Evolutionary conservation across 2,329 filamentous ascomycete genomes (phyloP).

Genomic region (Aquanectria penicillioides): DNA sequence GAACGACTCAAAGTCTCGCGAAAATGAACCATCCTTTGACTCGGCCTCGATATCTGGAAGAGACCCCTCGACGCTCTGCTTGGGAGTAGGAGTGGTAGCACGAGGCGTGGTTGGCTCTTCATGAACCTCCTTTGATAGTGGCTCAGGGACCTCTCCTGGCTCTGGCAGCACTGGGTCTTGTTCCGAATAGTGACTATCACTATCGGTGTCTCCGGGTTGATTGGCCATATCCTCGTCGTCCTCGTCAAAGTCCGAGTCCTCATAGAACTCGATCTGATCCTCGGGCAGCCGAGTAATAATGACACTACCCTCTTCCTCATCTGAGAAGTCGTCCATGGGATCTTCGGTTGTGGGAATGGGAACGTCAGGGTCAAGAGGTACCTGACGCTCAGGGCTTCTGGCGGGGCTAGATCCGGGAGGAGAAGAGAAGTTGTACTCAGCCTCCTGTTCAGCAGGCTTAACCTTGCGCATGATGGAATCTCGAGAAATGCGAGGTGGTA

Average conservation of each 20-base stretch:
- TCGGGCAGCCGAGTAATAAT: conserved; percentile 75
- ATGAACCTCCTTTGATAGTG: conserved; percentile 40
- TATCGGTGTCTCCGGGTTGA: conserved; percentile 55
- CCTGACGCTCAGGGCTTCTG: conserved; percentile 62
- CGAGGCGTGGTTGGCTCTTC: conserved; percentile 65
- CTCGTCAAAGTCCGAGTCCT: conserved; percentile 59
- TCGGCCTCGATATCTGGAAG: conserved; percentile 52
- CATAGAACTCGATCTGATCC: conserved; percentile 71
- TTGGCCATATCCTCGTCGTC: conserved; percentile 68
- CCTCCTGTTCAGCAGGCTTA: conserved; percentile 69
- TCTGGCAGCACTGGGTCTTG: conserved; percentile 37
- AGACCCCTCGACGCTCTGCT: conserved; percentile 34
- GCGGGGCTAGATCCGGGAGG: conserved; percentile 63
- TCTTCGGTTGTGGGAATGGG: conserved; percentile 89
- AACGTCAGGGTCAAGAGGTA: conserved; percentile 83
- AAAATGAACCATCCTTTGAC: conserved; percentile 51
- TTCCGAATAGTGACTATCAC: conserved; percentile 50
- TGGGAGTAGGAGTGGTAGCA: conserved; percentile 45
- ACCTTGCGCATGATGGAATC: conserved; percentile 94
- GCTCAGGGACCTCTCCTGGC: conserved; percentile 9
- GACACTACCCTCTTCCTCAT: conserved; percentile 66
- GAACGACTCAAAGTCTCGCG: conserved; percentile 56
- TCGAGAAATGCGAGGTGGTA: conserved; percentile 84
- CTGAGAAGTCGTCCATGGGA: conserved; percentile 60
- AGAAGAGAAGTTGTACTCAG: conserved; percentile 72